Evolutionary conservation across 225 moss, liverwort and hornwort species (phyloP), one percentile per base, ranked within the genome.

Genomic region (Bryum argenteum): DNA sequence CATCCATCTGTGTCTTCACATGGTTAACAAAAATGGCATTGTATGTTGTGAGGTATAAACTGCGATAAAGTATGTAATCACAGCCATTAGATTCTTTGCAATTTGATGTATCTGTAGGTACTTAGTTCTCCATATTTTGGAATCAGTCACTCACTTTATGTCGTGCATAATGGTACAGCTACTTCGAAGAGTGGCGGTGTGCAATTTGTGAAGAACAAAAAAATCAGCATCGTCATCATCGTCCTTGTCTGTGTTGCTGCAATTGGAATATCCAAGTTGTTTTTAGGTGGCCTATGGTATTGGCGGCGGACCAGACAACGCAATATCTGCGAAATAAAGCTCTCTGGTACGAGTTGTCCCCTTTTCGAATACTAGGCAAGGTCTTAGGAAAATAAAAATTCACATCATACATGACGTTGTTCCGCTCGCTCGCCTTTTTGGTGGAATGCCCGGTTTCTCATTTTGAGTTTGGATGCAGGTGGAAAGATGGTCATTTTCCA

Each of bases 401-500:
- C 7, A 51, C 51, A 43, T 17, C 20, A 3, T 10, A 11, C 38
- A 24, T 40, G 39, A 48, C 15, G 24, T 26, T 58, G 33, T 33
- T 33, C 33, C 5, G 33, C 33, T 33, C 7, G 33, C 33, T 18
- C 26, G 58, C 44, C 17, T 10, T 15, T 77, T 8, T 26, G 40
- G 45, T 45, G 37, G 20, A 67, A 55, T 51, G 23, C 59, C 52
- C 8, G 54, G 64, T 15, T 54, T 70, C 51, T 67, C 45, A 23
- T 26, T 70, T 14, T 79, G 69, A 39, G 23, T 70, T 68, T 89
- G 75, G 67, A 74, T 84, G 84, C 78, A 86, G 85, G 88, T 72
- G 84, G 92, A 26, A 95, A 91, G 73, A 74, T 95, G 91, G 88
- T 95, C 52, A 79, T 95, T 85, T 89, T 95, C 54, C 92, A 95